Percentiles rank a stretch among this genome's conserved stretches.
Evolutionary conservation across 495 filamentous ascomycete species (phyloP).

Genomic region (Neurospora sp.): DNA sequence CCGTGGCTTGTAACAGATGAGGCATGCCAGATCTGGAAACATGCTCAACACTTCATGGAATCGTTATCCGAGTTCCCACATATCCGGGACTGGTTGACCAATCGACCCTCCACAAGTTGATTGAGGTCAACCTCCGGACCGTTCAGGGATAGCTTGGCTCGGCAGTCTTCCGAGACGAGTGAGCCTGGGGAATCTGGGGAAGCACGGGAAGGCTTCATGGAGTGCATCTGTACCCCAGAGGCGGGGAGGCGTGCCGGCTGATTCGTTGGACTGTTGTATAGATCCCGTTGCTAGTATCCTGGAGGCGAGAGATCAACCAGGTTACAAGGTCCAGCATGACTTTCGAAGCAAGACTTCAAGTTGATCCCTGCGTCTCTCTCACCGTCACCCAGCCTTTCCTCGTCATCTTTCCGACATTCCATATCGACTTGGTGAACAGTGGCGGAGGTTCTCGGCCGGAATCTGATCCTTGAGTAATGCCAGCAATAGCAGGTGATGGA

Average conservation of each 20-base stretch:
- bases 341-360: background rate
- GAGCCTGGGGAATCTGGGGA: background rate
- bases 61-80: slow-evolving; percentile 14
- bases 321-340: background rate
- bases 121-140: background rate
- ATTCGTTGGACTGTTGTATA: background rate
- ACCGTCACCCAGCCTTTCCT: background rate
- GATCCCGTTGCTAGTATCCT: background rate
- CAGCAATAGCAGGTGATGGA: background rate
- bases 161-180: background rate
- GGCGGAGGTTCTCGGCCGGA: background rate
- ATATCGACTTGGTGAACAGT: background rate
- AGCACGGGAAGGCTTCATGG: background rate
- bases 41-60: slow-evolving; percentile 7
- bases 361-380: background rate
- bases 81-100: background rate
- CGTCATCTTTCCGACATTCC: background rate
- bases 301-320: background rate
- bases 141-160: background rate
- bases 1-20: background rate
- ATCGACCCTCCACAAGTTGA: background rate
- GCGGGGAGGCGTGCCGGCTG: background rate
- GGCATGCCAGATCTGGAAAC: slow-evolving; percentile 6
- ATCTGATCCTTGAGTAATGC: background rate
- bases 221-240: background rate